Base-by-base conservation (phyloP, 768 basidiomycete genomes). In the Amanita exitialis region DNA sequence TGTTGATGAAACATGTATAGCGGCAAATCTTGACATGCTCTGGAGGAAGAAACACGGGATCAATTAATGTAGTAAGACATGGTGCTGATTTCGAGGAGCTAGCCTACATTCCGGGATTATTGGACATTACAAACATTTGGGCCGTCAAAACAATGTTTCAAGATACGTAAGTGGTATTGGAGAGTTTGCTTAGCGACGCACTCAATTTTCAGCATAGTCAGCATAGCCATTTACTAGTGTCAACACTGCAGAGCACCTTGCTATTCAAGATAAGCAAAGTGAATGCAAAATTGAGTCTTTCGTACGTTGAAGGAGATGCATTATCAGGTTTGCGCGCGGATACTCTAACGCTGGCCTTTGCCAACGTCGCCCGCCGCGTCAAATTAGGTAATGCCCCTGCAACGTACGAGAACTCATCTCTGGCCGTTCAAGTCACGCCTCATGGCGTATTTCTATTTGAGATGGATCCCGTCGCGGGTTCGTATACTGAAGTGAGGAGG, bases 11-110 rank as follows among this genome's bases (percentile, higher is more conserved):
- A n/a, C 12, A 28, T 12, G 12, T 12, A 44, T 55, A 92, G 86
- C 73, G 71, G n/a, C 83, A 87, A 62, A 77, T 94, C 37, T 79
- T 95, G 3, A 90, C 90, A 1, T 90, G 88, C 58, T 93, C 90
- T 3, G 93, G 93, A 4, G 86, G 80, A 1, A 74, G 74, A 44
- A 89, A 80, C 54, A 78, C 80, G 2, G 92, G 93, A 2, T 81
- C 83, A 8, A 59, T 96, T 13, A 83, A 85, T 44, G 65, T 92
- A 27, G 74, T 96, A 16, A 74, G 88, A 54, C 88, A 81, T 51
- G 92, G 92, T 2, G 88, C 90, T 5, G 85, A 89, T 57, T 83
- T 91, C 61, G 71, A 78, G 50, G 83, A 85, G 57, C 58, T 77
- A 9, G 84, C 82, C 0, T 63, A 66, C 25, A 59, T 89, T 5